Evolutionary conservation across 352 stramenopile species (phyloP).

Genomic region (Phytophthora gonapodyides): DNA sequence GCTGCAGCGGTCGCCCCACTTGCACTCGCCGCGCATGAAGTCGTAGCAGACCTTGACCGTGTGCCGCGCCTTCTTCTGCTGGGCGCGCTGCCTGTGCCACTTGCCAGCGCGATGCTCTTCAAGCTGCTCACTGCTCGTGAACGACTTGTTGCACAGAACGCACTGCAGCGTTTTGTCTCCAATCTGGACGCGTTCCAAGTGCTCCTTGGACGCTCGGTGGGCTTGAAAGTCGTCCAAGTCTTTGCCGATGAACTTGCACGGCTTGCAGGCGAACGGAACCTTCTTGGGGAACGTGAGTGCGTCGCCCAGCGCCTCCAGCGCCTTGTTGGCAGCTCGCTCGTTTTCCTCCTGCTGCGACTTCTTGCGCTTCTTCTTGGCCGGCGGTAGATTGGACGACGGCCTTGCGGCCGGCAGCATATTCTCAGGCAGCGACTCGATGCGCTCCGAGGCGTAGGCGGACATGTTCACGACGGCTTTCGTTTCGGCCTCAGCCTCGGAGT

Average conservation of each 20-base stretch:
- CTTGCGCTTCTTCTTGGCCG: slow-evolving; percentile 50
- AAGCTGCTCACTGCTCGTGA: slow-evolving; percentile 76
- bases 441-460: slow-evolving; percentile 67
- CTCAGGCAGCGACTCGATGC: slow-evolving; percentile 64
- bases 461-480: slow-evolving; percentile 56
- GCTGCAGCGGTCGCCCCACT: slow-evolving; percentile 62
- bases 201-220: slow-evolving; percentile 53
- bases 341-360: slow-evolving; percentile 38
- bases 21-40: slow-evolving; percentile 77
- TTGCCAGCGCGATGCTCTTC: slow-evolving; percentile 80
- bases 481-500: slow-evolving; percentile 26
- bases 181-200: slow-evolving; percentile 44
- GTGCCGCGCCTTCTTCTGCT: slow-evolving; percentile 70
- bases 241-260: slow-evolving; percentile 76
- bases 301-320: slow-evolving; percentile 44
- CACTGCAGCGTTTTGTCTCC: slow-evolving; percentile 48
- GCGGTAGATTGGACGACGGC: slow-evolving; percentile 25
- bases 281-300: slow-evolving; percentile 69
- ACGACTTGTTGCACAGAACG: slow-evolving; percentile 74
- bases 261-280: slow-evolving; percentile 84
- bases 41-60: slow-evolving; percentile 83
- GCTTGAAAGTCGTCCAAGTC: slow-evolving; percentile 67
- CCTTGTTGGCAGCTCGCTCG: slow-evolving; percentile 31
- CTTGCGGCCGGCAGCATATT: slow-evolving; percentile 53
- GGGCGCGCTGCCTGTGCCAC: slow-evolving; percentile 79